Evolutionary conservation across 495 filamentous ascomycete species (phyloP), one percentile per base, ranked within the genome.

Genomic region (Penicillium samsonianum): DNA sequence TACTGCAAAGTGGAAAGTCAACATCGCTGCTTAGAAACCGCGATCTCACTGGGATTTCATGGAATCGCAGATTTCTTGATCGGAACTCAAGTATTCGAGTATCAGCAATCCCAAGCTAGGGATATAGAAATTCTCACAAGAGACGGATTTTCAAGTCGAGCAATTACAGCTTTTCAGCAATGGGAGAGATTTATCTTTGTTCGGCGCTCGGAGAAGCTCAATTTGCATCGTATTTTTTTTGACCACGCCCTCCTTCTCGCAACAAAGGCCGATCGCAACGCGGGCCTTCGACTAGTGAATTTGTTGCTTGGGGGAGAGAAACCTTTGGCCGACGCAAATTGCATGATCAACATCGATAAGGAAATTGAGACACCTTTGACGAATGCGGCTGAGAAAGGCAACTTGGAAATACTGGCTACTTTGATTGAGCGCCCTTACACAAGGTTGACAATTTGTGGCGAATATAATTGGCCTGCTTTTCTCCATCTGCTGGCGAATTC

Each of bases 151-250:
- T 25, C 19, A 16, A 5, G 20, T 26, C 42, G 20, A 22, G 42
- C 26, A 7, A 26, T 22, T 23, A 6, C 22, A 45, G 42, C 42
- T 25, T 45, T 45, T 16, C 42, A 45, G 42, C 42, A 45, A 22
- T 45, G 42, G 42, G 42, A 45, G 11, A 45, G 42, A 26, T 45
- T 25, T 26, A 45, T 45, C 42, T 45, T 45, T 45, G 42, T 7
- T 22, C 9, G 42, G 20, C 20, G 22, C 9, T 45, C 42, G 42
- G 42, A 45, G 22, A 45, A 45, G 22, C 19, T 45, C 42, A 16
- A n/a, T 45, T 45, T 45, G 11, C 42, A 45, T 25, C 42, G 22
- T 12, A 16, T 45, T 10, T 45, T 45, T 25, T 45, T 45, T 45
- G 42, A 45, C 42, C 26, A 45, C 42, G 42, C 42, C 10, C 42